Percentiles rank a stretch among this genome's conserved stretches.
phyloP scores from a whole-genome alignment of 352 stramenopile species.

The Globisporangium cystogenes region DNA sequence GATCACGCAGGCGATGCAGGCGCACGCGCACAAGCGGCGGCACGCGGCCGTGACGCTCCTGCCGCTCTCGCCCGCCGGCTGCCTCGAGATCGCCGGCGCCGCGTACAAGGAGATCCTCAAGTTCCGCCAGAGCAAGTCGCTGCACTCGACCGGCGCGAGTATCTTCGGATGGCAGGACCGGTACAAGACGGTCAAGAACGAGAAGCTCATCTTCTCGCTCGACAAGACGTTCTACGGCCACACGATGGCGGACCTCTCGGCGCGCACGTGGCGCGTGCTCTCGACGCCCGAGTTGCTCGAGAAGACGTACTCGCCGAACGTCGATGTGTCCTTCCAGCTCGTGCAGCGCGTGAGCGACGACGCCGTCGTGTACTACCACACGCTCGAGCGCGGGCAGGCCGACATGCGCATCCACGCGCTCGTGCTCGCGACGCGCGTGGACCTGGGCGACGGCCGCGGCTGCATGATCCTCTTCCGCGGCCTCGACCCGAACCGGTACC shows the following conservation, averaged over 20 bases:
- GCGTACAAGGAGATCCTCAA: conserved; percentile 42
- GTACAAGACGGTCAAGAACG: conserved; percentile 32
- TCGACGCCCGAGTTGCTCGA: conserved; percentile 39
- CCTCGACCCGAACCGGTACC: conserved; percentile 47
- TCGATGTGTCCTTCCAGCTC: conserved; percentile 57
- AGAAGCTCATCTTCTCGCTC: conserved; percentile 60
- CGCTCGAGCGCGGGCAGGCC: conserved; percentile 37
- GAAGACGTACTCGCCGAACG: conserved; percentile 40
- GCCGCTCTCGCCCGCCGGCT: conserved; percentile 34
- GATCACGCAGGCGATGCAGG: conserved; percentile 15
- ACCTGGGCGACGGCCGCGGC: conserved; percentile 32
- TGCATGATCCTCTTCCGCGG: conserved; percentile 47
- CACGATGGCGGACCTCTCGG: conserved; percentile 29
- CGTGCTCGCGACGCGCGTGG: conserved; percentile 52
- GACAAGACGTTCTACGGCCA: conserved; percentile 51
- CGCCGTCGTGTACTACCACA: conserved; percentile 67
- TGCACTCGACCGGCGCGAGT: conserved; percentile 44
- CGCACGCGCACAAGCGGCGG: conserved; percentile 12
- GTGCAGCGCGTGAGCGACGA: conserved; percentile 55
- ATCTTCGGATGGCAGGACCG: conserved; percentile 67
- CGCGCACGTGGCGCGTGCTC: conserved; percentile 41
- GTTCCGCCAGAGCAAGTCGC: conserved; percentile 42
- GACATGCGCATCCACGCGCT: conserved; percentile 58
- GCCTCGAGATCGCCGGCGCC: conserved; percentile 31
- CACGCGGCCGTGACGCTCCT: conserved; percentile 31